Conservation (phyloP, 805 yeast genomes). For the Candida nonsorbophila region DNA sequence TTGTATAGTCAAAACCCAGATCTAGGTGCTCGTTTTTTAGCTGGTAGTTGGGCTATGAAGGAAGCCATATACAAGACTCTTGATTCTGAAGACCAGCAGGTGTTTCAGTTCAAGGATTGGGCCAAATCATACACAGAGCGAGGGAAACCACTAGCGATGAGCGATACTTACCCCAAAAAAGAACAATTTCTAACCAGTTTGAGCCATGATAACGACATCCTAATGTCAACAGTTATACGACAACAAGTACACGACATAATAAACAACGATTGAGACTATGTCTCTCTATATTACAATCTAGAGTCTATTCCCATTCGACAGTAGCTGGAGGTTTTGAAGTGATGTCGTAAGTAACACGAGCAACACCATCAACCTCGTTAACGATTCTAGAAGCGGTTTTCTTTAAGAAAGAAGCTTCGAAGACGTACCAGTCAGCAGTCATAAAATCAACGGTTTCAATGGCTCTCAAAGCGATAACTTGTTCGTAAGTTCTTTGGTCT, state of each 20-base stretch:
- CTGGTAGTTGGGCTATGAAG: slow-evolving; percentile 67
- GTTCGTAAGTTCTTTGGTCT: slow-evolving; percentile 98
- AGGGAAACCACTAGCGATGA: slow-evolving; percentile 42
- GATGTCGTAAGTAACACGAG: slow-evolving; percentile 97
- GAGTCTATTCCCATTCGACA: slow-evolving; percentile 91
- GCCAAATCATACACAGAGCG: slow-evolving; percentile 33
- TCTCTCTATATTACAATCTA: neutral
- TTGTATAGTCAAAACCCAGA: slow-evolving; percentile 11
- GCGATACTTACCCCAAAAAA: slow-evolving; percentile 19
- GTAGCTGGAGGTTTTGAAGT: slow-evolving; percentile 99
- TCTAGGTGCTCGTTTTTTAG: slow-evolving; percentile 31
- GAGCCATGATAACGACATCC: slow-evolving; percentile 61
- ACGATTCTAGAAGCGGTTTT: slow-evolving; percentile 92
- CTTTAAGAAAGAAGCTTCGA: slow-evolving; percentile 89
- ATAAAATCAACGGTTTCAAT: slow-evolving; percentile 96
- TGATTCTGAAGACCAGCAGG: slow-evolving; percentile 41
- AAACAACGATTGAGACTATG: too few relatives aligned
- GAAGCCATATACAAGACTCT: slow-evolving; percentile 70
- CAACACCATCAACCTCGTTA: slow-evolving; percentile 98
- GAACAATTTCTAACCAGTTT: slow-evolving; percentile 52
- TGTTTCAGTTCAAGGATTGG: slow-evolving; percentile 58
- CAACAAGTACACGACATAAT: slow-evolving; percentile 14
- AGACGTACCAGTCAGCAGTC: slow-evolving; percentile 99
- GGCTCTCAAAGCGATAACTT: slow-evolving; percentile 97
- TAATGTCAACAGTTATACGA: slow-evolving; percentile 54